A percentile compares a stretch with the other conserved stretches of the same genome.
These are phyloP conservation scores for Xylaria sp. DNA, from an alignment of 2,329 filamentous ascomycete species.

Conservation along the genomic window DNA sequence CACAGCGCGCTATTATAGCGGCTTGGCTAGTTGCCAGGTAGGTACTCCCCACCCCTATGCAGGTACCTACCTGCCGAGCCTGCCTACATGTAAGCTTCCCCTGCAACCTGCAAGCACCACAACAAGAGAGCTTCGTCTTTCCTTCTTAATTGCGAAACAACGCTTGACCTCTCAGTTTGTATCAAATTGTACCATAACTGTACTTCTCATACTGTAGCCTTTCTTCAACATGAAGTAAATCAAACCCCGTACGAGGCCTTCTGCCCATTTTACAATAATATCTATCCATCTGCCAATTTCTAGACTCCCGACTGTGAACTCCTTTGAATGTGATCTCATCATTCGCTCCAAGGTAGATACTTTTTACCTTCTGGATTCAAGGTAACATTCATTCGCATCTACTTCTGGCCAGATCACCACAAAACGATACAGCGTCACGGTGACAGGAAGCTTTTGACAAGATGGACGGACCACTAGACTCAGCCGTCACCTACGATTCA, in stretches of 20 bases:
- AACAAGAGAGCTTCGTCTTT: not conserved
- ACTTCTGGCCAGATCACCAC: not conserved
- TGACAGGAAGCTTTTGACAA: not conserved
- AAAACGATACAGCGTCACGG: not conserved
- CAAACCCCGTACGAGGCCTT: not conserved
- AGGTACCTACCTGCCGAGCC: not conserved
- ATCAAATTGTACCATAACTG: not conserved
- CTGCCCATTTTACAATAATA: not conserved
- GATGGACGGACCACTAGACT: slow-evolving; percentile 24
- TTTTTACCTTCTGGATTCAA: not conserved
- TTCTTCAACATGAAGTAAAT: not conserved
- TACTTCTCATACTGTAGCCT: not conserved
- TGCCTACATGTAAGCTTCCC: not conserved
- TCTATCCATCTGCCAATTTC: not conserved
- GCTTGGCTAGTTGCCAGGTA: not conserved
- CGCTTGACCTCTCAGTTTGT: not conserved
- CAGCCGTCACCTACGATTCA: not conserved
- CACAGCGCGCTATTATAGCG: not conserved
- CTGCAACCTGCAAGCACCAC: not conserved
- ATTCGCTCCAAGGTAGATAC: not conserved
- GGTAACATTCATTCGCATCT: not conserved
- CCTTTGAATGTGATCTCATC: not conserved
- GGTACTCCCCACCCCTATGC: no score
- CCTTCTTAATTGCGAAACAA: not conserved
- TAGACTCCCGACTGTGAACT: not conserved